Percentiles rank a stretch among this genome's conserved stretches.
These are phyloP conservation scores for Neopestalotiopsis rosae DNA, from an alignment of 2,329 filamentous ascomycete genomes.

Conservation along the genomic window DNA sequence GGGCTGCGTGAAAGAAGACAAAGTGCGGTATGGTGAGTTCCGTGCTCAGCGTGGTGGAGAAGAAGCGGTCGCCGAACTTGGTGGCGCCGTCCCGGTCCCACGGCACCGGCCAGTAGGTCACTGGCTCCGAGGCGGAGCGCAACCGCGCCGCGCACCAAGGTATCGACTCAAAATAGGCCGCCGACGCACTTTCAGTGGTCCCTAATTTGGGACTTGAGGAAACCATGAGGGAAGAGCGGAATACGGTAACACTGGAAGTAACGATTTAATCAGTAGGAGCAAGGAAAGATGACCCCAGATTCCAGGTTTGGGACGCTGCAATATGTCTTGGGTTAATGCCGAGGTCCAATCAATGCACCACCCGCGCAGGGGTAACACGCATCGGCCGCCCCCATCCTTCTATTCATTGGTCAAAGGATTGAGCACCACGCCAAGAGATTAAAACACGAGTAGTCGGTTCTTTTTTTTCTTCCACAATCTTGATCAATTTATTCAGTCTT, in stretches of 20 bases:
- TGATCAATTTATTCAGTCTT: too few species aligned
- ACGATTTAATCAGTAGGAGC: background rate
- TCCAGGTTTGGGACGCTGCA: too few species aligned
- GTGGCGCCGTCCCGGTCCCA: background rate
- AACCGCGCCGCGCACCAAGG: slow-evolving; percentile 17
- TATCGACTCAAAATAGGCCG: slow-evolving; percentile 29
- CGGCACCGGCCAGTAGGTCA: background rate
- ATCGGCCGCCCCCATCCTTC: too few species aligned
- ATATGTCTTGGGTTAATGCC: too few species aligned
- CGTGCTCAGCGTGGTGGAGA: slow-evolving; percentile 18
- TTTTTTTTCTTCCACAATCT: too few species aligned
- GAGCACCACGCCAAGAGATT: too few species aligned
- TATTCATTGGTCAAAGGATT: too few species aligned
- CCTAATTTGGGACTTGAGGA: background rate
- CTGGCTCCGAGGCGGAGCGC: background rate
- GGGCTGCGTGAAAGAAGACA: background rate
- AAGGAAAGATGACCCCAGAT: background rate
- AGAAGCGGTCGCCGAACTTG: slow-evolving; percentile 11
- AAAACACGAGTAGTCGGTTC: too few species aligned
- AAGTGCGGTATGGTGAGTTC: slow-evolving; percentile 11
- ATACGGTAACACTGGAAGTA: background rate
- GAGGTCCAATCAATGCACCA: too few species aligned
- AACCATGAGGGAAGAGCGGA: background rate
- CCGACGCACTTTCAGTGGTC: background rate
- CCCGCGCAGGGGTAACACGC: too few species aligned